A percentile compares a stretch with the other conserved stretches of the same genome.
phyloP scores from a whole-genome alignment of 768 basidiomycete genomes.

The Auricularia auricula-judae region DNA sequence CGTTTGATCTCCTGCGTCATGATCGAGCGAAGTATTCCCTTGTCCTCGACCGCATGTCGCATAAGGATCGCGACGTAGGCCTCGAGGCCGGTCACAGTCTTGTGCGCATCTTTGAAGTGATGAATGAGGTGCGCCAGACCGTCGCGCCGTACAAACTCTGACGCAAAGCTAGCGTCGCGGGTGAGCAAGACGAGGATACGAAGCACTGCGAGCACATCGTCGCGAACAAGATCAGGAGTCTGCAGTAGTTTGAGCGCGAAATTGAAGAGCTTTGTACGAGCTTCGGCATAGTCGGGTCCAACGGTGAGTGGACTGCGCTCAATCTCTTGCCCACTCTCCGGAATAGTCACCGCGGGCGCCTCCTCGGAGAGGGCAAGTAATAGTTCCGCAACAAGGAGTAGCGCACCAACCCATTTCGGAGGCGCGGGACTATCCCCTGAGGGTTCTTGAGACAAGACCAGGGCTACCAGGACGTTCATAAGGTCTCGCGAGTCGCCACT shows the following conservation, averaged over 20 bases:
- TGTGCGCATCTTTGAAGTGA: constrained; percentile 9
- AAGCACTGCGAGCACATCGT: constrained; percentile 73
- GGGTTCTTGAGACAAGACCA: constrained; percentile 30
- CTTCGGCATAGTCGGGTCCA: constrained; percentile 53
- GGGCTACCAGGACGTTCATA: constrained; percentile 57
- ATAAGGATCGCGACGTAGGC: constrained; percentile 79
- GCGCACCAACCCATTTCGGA: constrained; percentile 82
- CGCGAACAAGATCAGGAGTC: constrained; percentile 52
- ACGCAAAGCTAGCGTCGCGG: constrained; percentile 51
- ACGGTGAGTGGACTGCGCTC: constrained; percentile 18
- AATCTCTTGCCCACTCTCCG: constrained; percentile 57
- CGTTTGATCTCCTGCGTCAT: constrained; percentile 79
- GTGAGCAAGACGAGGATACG: constrained; percentile 81
- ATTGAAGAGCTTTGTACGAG: constrained; percentile 59
- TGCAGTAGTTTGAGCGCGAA: constrained; percentile 64
- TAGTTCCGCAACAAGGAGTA: constrained; percentile 77
- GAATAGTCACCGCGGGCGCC: constrained; percentile 50
- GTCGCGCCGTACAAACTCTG: constrained; percentile 54
- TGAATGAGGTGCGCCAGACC: constrained; percentile 54
- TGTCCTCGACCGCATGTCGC: constrained; percentile 85
- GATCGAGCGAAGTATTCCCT: constrained; percentile 45
- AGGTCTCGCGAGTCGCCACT: constrained; percentile 42
- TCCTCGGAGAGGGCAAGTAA: constrained; percentile 68
- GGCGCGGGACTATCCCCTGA: not conserved
- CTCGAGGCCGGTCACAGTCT: constrained; percentile 50